phyloP scores from a whole-genome alignment of 225 moss, liverwort and hornwort genomes.

The Marchantia polymorpha region DNA sequence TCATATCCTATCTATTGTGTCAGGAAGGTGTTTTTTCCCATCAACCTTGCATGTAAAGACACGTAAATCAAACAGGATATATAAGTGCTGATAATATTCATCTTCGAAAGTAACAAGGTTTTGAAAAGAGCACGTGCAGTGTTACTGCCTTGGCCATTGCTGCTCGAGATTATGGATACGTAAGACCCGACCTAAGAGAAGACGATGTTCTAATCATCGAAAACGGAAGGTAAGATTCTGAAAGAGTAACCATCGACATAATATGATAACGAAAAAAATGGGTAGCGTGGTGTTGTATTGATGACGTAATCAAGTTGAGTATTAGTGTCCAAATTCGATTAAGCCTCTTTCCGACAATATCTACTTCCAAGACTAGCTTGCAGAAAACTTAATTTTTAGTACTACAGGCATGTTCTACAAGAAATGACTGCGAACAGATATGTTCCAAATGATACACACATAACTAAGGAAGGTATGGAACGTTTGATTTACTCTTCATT shows the following conservation, averaged over 20 bases:
- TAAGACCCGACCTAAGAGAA: conserved; percentile 70
- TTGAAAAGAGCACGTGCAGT: conserved; percentile 35
- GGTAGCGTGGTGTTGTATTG: too few relatives aligned
- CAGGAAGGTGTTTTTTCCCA: too few relatives aligned
- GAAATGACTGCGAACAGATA: conserved; percentile 84
- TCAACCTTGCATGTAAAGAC: too few relatives aligned
- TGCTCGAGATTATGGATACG: conserved; percentile 80
- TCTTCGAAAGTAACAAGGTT: background rate
- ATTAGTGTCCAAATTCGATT: too few relatives aligned
- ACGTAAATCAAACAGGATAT: too few relatives aligned
- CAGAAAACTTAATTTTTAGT: too few relatives aligned
- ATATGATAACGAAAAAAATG: too few relatives aligned
- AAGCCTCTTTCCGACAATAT: too few relatives aligned
- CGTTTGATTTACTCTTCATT: background rate
- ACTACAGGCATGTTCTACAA: conserved; percentile 85
- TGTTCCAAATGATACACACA: conserved; percentile 81
- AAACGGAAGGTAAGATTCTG: conserved; percentile 62
- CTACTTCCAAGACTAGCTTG: too few relatives aligned
- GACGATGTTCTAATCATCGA: conserved; percentile 73
- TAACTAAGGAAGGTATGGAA: conserved; percentile 50
- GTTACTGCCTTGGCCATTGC: conserved; percentile 66
- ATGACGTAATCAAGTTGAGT: too few relatives aligned
- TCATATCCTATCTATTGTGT: background rate
- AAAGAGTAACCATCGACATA: background rate
- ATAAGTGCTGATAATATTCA: too few relatives aligned